Conservation (phyloP, 208 protist genomes). For the Polymyxa betae region DNA sequence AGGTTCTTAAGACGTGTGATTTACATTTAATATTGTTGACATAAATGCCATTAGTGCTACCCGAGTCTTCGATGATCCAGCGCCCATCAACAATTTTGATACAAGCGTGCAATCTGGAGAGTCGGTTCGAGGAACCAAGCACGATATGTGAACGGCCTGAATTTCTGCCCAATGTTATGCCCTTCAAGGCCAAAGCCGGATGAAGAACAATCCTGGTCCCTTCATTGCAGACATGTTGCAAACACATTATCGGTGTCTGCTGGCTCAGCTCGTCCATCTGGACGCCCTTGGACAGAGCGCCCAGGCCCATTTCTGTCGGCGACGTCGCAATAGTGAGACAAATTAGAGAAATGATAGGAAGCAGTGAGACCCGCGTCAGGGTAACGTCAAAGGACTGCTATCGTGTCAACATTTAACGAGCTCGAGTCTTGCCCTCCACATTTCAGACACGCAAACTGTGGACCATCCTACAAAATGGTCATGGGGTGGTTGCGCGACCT, state of each 20-base stretch:
- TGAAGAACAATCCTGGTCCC: neutral
- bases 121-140: neutral
- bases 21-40: conserved; percentile 5
- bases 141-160: neutral
- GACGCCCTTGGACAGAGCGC: neutral
- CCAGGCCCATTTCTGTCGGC: neutral
- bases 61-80: conserved; percentile 31
- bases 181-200: neutral
- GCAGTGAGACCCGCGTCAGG: no score
- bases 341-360: no score
- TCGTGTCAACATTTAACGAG: no score
- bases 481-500: no score
- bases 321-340: no score
- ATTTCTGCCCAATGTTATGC: neutral
- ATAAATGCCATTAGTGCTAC: neutral
- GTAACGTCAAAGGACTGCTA: no score
- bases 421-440: no score
- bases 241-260: neutral
- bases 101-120: neutral
- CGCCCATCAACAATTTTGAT: neutral
- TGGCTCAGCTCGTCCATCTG: neutral
- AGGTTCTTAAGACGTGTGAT: neutral
- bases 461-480: no score
- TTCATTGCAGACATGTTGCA: neutral
- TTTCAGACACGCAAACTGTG: no score